These are phyloP conservation scores for Rossbeevera mucosa DNA, from an alignment of 768 basidiomycete species.

Conservation along the genomic window DNA sequence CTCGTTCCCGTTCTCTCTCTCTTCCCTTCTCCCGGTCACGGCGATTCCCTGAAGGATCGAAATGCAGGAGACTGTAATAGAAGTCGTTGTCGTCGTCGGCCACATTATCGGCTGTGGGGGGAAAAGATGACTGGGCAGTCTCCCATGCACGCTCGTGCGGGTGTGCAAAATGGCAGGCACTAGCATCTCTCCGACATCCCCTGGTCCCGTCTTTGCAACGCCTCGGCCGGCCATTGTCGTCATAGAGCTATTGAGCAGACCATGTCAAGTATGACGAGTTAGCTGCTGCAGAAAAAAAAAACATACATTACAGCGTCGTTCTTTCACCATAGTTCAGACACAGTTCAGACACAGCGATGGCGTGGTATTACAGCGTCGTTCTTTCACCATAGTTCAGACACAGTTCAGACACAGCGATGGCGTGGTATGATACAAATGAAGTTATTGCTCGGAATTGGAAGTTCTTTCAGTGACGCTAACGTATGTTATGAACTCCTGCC, in stretches of 20 bases:
- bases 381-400: conserved; percentile 14
- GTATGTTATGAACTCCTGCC: not conserved
- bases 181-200: conserved; percentile 22
- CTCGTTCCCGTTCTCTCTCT: not conserved
- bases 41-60: conserved; percentile 8
- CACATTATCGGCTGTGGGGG: conserved; percentile 19
- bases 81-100: conserved; percentile 22
- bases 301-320: conserved; percentile 31
- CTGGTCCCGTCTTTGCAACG: conserved; percentile 14
- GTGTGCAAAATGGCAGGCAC: conserved; percentile 27
- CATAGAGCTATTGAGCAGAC: conserved; percentile 19
- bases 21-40: conserved; percentile 13
- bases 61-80: conserved; percentile 13
- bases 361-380: conserved; percentile 24
- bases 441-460: conserved; percentile 15
- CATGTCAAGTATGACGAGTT: conserved; percentile 4
- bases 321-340: conserved; percentile 15
- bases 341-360: not conserved
- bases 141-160: conserved; percentile 33
- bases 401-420: not conserved
- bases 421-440: conserved; percentile 18
- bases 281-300: not conserved
- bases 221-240: conserved; percentile 26
- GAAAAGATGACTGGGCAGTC: conserved; percentile 24
- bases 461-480: not conserved